Base-by-base conservation (phyloP, 2,329 filamentous ascomycete genomes). In the Coniochaeta sp. region DNA sequence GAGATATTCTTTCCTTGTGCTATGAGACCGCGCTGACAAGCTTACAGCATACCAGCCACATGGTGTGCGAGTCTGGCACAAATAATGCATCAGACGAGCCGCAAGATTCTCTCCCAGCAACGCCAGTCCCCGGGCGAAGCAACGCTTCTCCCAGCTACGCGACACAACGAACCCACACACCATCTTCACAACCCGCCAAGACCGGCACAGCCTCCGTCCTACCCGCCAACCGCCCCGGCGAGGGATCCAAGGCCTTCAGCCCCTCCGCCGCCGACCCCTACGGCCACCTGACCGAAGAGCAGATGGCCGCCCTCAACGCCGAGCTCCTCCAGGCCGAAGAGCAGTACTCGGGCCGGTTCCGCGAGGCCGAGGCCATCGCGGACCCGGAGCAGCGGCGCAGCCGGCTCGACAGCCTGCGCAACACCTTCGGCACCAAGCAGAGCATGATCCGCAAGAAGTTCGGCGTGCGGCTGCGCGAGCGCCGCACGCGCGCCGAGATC, bases 361-460 rank as follows among this genome's bases (percentile, higher is more conserved):
- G 70, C 8, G 73, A 78, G 16, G 79, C 77, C 0, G 71, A 75
- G 60, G 22, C 42, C 3, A 71, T 81, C 10, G 59, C 66, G 0
- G 73, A 79, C 40, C 68, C 71, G 1, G 64, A 60, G 47, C 68
- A 66, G 62, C 71, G 66, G 57, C 72, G 63, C 61, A 63, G 17
- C 1, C 70, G 65, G 55, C 58, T 83, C 0, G 73, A 75, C 0
- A 76, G 72, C 10, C 65, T 84, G 1, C 78, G 78, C 44, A 85
- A 84, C 63, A 77, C 76, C 3, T 82, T 81, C 64, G 79, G 79
- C 50, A 83, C 81, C 3, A 83, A 81, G 60, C 81, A 83, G 67
- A 83, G 80, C 58, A 75, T 75, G n/a, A 79, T 83, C 3, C 77
- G 83, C 14, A 85, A 83, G 67, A 83, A 78, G 62, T 85, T 79